Conservation (phyloP, 257 asterid species). For the Hygrophila difformis region DNA sequence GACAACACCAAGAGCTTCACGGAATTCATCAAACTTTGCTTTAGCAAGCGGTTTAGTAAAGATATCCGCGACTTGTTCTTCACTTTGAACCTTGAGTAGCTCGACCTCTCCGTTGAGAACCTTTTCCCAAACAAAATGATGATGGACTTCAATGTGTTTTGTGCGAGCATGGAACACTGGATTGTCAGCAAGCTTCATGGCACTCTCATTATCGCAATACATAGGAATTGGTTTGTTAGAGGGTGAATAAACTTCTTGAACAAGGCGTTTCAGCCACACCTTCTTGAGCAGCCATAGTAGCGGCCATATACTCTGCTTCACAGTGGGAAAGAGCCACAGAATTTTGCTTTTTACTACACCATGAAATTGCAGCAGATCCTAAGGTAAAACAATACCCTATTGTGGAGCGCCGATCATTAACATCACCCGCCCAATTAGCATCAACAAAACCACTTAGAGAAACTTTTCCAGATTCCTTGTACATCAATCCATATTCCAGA, state of each 20-base stretch:
- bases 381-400: constrained; percentile 6
- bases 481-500: constrained; percentile 6
- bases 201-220: constrained; percentile 13
- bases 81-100: constrained; percentile 4
- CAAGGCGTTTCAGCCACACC: constrained; percentile 16
- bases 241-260: neutral
- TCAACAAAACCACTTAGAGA: constrained; percentile 14
- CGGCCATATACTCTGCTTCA: constrained; percentile 20
- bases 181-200: constrained; percentile 18
- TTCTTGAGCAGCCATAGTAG: constrained; percentile 21
- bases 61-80: constrained; percentile 12
- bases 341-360: constrained; percentile 19
- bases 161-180: constrained; percentile 17
- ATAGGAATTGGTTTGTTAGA: neutral
- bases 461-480: neutral
- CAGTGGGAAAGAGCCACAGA: constrained; percentile 15
- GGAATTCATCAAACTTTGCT: constrained; percentile 4
- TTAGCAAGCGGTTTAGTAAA: constrained; percentile 14
- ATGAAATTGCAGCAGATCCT: constrained; percentile 14
- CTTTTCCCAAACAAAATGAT: constrained; percentile 19
- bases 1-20: no score
- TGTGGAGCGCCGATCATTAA: constrained; percentile 17
- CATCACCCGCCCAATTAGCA: constrained; percentile 21
- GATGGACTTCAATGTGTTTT: no score
- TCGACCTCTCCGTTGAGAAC: constrained; percentile 12